These are phyloP conservation scores for Fallopia convolvulus DNA, from an alignment of 148 eudicot species.

Conservation along the genomic window DNA sequence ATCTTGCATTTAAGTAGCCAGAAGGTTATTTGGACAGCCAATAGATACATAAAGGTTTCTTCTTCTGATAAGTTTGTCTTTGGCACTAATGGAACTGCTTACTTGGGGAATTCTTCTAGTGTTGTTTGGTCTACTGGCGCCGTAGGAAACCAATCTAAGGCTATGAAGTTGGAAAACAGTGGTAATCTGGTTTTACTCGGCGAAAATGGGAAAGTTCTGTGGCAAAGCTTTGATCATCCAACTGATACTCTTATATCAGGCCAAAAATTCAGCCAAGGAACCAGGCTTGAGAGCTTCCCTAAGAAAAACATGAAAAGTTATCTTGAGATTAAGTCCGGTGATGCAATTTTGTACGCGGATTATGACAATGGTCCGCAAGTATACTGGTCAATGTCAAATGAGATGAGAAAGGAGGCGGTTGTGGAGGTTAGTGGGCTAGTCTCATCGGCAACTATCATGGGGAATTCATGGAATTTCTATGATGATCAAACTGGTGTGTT, in stretches of 20 bases:
- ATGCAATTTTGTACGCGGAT: slow-evolving; percentile 51
- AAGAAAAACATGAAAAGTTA: slow-evolving; percentile 44
- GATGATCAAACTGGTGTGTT: slow-evolving; percentile 45
- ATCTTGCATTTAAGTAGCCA: slow-evolving; percentile 43
- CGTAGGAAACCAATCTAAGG: slow-evolving; percentile 46
- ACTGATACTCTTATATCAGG: slow-evolving; percentile 64
- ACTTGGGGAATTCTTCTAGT: slow-evolving; percentile 34
- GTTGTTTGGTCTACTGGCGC: slow-evolving; percentile 65
- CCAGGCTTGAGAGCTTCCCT: slow-evolving; percentile 52
- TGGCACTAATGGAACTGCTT: slow-evolving; percentile 47
- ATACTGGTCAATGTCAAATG: slow-evolving; percentile 68
- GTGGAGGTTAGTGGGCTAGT: slow-evolving; percentile 41
- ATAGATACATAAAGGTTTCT: slow-evolving; percentile 40
- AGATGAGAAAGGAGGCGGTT: slow-evolving; percentile 41
- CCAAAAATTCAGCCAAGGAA: slow-evolving; percentile 54
- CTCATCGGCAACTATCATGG: slow-evolving; percentile 28
- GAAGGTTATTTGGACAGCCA: slow-evolving; percentile 73
- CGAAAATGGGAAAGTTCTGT: slow-evolving; percentile 32
- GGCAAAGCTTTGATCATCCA: slow-evolving; percentile 90
- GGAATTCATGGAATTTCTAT: slow-evolving; percentile 82
- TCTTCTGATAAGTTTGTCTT: slow-evolving; percentile 62
- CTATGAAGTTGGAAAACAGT: slow-evolving; percentile 44
- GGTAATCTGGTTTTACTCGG: slow-evolving; percentile 73
- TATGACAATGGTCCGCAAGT: slow-evolving; percentile 53
- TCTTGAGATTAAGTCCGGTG: slow-evolving; percentile 61